Conservation (phyloP, 2,329 filamentous ascomycete genomes). For the Fusarium sp. region DNA sequence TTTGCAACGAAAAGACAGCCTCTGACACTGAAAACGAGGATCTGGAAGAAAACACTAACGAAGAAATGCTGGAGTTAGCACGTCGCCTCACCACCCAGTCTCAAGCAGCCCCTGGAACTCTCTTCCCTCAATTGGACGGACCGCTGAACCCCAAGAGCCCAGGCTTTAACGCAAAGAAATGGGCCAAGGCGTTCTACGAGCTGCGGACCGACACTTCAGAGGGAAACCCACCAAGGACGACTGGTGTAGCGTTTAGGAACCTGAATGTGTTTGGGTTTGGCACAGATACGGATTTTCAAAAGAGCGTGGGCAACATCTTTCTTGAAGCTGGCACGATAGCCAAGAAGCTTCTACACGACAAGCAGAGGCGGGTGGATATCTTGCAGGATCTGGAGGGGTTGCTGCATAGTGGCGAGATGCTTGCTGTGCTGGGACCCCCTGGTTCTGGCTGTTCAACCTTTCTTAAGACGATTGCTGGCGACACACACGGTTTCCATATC, state of each 20-base stretch:
- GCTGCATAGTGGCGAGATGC: slow-evolving; percentile 76
- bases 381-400: slow-evolving; percentile 73
- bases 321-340: slow-evolving; percentile 33
- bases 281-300: slow-evolving; percentile 46
- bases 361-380: slow-evolving; percentile 71
- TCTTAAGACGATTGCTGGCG: slow-evolving; percentile 82
- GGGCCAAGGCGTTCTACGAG: slow-evolving; percentile 55
- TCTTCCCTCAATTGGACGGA: slow-evolving; percentile 44
- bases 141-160: slow-evolving; percentile 54
- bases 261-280: slow-evolving; percentile 46
- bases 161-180: slow-evolving; percentile 56
- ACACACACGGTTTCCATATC: slow-evolving; percentile 80
- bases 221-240: slow-evolving; percentile 44
- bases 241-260: slow-evolving; percentile 44
- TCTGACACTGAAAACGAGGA: not conserved
- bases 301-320: slow-evolving; percentile 44
- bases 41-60: slow-evolving; percentile 7
- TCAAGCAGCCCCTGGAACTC: slow-evolving; percentile 38
- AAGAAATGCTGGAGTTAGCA: slow-evolving; percentile 46
- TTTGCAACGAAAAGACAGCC: slow-evolving; percentile 31
- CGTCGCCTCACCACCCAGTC: slow-evolving; percentile 45
- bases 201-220: slow-evolving; percentile 39
- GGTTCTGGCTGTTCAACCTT: slow-evolving; percentile 81
- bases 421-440: slow-evolving; percentile 77
- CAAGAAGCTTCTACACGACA: slow-evolving; percentile 48